phyloP scores from a whole-genome alignment of 371 early-diverging fungal species.

The Mucor indicus region DNA sequence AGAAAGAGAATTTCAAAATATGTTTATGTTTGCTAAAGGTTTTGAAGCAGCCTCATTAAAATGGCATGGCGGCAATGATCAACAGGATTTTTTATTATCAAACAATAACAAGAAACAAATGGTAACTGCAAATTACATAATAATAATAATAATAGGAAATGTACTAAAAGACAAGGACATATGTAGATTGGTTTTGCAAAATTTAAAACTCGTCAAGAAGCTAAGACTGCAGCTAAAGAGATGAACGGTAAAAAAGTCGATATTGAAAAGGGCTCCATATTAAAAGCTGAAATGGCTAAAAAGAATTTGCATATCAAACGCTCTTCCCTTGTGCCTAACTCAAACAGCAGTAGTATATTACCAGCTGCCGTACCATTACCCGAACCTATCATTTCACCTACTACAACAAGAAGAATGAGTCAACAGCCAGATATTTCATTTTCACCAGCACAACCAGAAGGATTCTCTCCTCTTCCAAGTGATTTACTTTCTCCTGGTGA shows the following conservation, averaged over 20 bases:
- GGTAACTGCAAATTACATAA: constrained; percentile 50
- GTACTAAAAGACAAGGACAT: not conserved
- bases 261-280: constrained; percentile 29
- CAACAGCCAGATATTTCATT: constrained; percentile 22
- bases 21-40: constrained; percentile 94
- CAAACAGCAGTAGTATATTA: not conserved
- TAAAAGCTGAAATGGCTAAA: constrained; percentile 52
- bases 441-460: constrained; percentile 4
- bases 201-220: constrained; percentile 39
- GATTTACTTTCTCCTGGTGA: constrained; percentile 60
- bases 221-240: constrained; percentile 31
- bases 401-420: constrained; percentile 15
- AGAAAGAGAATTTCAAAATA: constrained; percentile 96
- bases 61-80: constrained; percentile 59
- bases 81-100: not conserved
- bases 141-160: not conserved
- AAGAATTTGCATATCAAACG: constrained; percentile 48
- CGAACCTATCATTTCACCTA: constrained; percentile 5
- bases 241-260: constrained; percentile 39
- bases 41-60: constrained; percentile 95
- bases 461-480: constrained; percentile 57
- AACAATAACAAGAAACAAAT: constrained; percentile 69
- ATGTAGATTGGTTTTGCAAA: constrained; percentile 44
- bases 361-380: constrained; percentile 3
- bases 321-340: constrained; percentile 1